Conservation (phyloP, 768 basidiomycete species). For the Roridomyces roridus region DNA sequence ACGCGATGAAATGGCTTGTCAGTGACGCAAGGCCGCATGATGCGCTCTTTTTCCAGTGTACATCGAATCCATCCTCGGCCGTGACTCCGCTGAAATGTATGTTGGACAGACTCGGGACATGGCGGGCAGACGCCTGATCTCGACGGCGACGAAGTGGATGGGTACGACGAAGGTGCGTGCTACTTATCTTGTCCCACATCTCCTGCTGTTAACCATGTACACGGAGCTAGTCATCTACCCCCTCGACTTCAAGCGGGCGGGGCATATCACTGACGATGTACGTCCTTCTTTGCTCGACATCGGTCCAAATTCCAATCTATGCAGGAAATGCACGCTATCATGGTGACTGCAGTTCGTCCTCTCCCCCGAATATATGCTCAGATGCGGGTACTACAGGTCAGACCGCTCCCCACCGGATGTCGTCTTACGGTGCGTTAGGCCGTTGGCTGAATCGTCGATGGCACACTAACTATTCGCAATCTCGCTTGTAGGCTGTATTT, state of each 20-base stretch:
- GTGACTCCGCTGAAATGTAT: conserved; percentile 5
- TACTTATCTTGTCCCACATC: not conserved
- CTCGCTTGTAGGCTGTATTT: conserved; percentile 52
- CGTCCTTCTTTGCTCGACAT: no score
- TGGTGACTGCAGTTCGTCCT: no score
- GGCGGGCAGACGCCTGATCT: conserved; percentile 88
- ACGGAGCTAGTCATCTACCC: conserved; percentile 81
- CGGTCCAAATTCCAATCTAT: not conserved
- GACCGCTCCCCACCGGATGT: conserved; percentile 53
- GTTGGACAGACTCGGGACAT: conserved; percentile 80
- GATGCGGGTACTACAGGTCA: conserved; percentile 42
- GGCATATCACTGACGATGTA: no score
- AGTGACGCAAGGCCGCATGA: conserved; percentile 70
- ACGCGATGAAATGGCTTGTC: conserved; percentile 67
- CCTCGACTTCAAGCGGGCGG: conserved; percentile 77
- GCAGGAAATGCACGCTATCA: not conserved
- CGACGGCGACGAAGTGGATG: conserved; percentile 81
- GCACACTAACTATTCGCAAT: conserved; percentile 1
- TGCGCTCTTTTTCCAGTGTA: conserved; percentile 77
- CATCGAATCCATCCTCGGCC: conserved; percentile 24
- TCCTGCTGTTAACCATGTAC: not conserved
- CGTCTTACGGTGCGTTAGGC: no score
- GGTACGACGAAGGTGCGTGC: conserved; percentile 74
- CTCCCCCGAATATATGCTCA: no score
- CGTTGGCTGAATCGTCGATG: no score